phyloP scores from a whole-genome alignment of 1,284 basidiomycete species.

The Vanrija humicola region DNA sequence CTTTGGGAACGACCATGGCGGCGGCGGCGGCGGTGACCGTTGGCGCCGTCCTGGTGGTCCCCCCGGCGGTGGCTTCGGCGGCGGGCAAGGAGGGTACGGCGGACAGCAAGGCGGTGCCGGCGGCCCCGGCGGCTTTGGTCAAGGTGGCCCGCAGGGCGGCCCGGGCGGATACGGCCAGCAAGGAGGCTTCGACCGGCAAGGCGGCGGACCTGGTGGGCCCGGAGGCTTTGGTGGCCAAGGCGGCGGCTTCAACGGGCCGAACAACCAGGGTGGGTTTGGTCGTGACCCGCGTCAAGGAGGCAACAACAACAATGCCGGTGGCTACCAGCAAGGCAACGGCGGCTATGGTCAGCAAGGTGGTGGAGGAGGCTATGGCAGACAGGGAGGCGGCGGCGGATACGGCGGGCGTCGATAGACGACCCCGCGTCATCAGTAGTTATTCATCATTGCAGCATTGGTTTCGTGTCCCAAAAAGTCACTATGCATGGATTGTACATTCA shows the following conservation, averaged over 20 bases:
- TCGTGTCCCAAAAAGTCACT: too few species aligned
- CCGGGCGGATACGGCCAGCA: background rate
- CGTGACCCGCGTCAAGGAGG: background rate
- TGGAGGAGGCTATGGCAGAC: background rate
- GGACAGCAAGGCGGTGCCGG: background rate
- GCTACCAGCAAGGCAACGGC: background rate
- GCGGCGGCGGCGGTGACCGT: conserved; percentile 28
- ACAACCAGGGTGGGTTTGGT: too few species aligned
- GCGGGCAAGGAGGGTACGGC: conserved; percentile 22
- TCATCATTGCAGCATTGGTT: too few species aligned
- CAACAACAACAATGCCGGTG: background rate
- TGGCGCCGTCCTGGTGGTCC: background rate
- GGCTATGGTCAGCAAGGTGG: background rate
- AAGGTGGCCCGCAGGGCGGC: background rate
- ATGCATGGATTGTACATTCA: conserved; percentile 1
- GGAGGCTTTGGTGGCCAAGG: background rate
- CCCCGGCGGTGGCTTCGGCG: background rate
- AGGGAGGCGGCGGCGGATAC: conserved; percentile 2
- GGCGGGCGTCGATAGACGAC: conserved; percentile 4
- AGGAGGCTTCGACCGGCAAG: background rate
- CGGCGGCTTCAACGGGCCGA: background rate
- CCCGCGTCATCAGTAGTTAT: background rate
- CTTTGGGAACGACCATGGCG: conserved; percentile 16
- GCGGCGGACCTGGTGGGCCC: background rate
- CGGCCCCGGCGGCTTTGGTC: background rate